These are phyloP conservation scores for Leccinum glutinopallens DNA, from an alignment of 1,284 basidiomycete species.

Conservation along the genomic window DNA sequence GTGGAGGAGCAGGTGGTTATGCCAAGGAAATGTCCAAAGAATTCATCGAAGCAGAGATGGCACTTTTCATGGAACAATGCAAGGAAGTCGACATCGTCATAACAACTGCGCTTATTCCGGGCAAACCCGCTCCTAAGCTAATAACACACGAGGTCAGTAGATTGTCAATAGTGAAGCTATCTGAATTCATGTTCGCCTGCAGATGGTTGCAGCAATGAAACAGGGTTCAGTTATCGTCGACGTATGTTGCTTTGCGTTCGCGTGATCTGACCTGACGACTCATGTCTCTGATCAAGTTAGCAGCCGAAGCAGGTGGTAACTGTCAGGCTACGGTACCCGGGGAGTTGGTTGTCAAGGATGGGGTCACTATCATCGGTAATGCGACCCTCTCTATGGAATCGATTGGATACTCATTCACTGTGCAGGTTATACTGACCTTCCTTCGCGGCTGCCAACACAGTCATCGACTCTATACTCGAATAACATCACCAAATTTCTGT, in stretches of 20 bases:
- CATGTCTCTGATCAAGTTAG: slow-evolving; percentile 43
- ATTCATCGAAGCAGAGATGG: slow-evolving; percentile 88
- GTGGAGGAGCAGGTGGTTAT: slow-evolving; percentile 78
- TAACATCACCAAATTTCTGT: slow-evolving; percentile 85
- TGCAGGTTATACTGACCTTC: slow-evolving; percentile 77
- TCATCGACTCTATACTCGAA: slow-evolving; percentile 88
- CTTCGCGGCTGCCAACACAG: slow-evolving; percentile 82
- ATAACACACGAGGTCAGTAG: slow-evolving; percentile 64
- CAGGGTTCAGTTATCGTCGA: slow-evolving; percentile 87
- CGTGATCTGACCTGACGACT: slow-evolving; percentile 13
- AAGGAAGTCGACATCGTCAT: slow-evolving; percentile 87
- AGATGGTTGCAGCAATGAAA: slow-evolving; percentile 85
- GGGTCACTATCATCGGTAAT: slow-evolving; percentile 78
- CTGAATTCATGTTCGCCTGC: slow-evolving; percentile 17
- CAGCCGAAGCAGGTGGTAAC: slow-evolving; percentile 84
- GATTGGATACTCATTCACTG: slow-evolving; percentile 12
- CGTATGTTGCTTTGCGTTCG: slow-evolving; percentile 28
- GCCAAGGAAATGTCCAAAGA: slow-evolving; percentile 92
- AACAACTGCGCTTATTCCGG: slow-evolving; percentile 83
- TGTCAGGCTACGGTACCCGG: slow-evolving; percentile 81
- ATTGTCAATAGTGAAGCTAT: not conserved
- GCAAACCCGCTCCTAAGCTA: slow-evolving; percentile 80
- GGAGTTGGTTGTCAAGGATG: slow-evolving; percentile 63
- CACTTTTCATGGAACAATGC: slow-evolving; percentile 81
- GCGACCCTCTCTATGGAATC: slow-evolving; percentile 2